Evolutionary conservation across 768 basidiomycete genomes (phyloP).

Genomic region (Candolleomyces aberdarensis): DNA sequence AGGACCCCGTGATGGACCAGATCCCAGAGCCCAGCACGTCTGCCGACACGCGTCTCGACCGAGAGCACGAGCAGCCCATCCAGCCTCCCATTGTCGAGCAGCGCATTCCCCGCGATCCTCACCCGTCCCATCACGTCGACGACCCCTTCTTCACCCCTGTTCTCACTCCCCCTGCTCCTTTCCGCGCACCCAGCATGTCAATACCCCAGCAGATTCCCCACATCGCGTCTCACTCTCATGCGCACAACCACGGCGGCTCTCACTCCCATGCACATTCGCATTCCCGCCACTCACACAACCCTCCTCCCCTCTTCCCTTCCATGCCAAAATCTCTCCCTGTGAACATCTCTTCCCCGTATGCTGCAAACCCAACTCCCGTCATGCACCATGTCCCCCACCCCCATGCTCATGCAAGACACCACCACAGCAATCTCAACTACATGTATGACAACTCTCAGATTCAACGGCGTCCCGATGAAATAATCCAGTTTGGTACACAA

Average conservation of each 20-base stretch:
- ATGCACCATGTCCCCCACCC: slow-evolving; percentile 84
- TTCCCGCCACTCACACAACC: slow-evolving; percentile 2
- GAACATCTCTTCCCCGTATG: slow-evolving; percentile 57
- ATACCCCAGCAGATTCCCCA: slow-evolving; percentile 19
- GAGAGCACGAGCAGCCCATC: neutral
- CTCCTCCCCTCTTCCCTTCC: slow-evolving; percentile 7
- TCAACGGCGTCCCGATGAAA: slow-evolving; percentile 41
- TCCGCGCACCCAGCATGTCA: slow-evolving; percentile 2
- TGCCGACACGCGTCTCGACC: slow-evolving; percentile 13
- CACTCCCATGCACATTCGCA: slow-evolving; percentile 13
- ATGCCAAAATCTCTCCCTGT: slow-evolving; percentile 26
- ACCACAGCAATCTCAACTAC: slow-evolving; percentile 51
- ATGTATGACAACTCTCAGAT: slow-evolving; percentile 36
- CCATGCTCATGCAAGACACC: slow-evolving; percentile 73
- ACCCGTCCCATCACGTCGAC: neutral
- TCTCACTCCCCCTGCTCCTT: neutral
- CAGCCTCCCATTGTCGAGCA: slow-evolving; percentile 1
- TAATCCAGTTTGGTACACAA: slow-evolving; percentile 45
- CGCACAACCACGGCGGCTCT: slow-evolving; percentile 5
- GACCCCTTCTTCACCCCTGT: slow-evolving; percentile 1
- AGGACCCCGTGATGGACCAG: slow-evolving; percentile 23
- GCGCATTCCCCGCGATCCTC: neutral
- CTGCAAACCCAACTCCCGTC: slow-evolving; percentile 28
- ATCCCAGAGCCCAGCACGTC: slow-evolving; percentile 3
- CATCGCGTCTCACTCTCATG: slow-evolving; percentile 19